Base-by-base conservation (phyloP, 768 basidiomycete species). In the Fomitopsis serialis region DNA sequence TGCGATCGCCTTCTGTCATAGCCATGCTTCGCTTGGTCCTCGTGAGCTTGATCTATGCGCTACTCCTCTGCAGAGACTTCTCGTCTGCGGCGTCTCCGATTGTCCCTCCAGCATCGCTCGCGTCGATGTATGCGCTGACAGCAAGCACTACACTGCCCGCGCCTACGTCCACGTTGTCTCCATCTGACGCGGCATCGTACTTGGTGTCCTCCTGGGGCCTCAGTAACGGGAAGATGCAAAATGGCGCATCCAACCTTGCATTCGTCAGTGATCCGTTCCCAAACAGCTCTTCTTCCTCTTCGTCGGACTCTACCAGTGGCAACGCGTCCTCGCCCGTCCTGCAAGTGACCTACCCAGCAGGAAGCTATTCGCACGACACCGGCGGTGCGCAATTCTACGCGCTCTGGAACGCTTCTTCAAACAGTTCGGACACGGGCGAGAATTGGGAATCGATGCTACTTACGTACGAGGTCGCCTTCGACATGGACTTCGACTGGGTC, bases 401-500 rank as follows among this genome's bases (percentile, higher is more conserved):
- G 58, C 66, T 85, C 4, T 89, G 85, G 84, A 86, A 89, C 71
- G 76, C 7, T 74, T 77, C 2, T 77, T 81, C 52, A 10, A n/a
- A 21, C 13, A 6, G 6, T 40, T 7, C 47, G 47, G 21, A n/a
- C 6, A 4, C 15, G 54, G 76, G 75, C 3, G 75, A 77, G 24
- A 67, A 69, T 19, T 88, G 87, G 60, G 71, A 79, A 56, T 78
- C 81, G 40, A 86, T 90, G 86, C 66, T 88, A 51, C 66, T 89
- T 17, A 76, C 81, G 8, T 90, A 91, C 67, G 87, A 91, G 61
- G 70, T 91, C 24, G 85, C 86, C 1, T 89, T 92, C 63, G 81
- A 83, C 54, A 45, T 67, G 0, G 70, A 66, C 40, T 92, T 87
- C 64, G 70, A 85, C 61, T 92, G 81, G 78, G 84, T 87, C 25